Base-by-base conservation (phyloP, 2,329 filamentous ascomycete genomes). In the Penicillium occitanis region DNA sequence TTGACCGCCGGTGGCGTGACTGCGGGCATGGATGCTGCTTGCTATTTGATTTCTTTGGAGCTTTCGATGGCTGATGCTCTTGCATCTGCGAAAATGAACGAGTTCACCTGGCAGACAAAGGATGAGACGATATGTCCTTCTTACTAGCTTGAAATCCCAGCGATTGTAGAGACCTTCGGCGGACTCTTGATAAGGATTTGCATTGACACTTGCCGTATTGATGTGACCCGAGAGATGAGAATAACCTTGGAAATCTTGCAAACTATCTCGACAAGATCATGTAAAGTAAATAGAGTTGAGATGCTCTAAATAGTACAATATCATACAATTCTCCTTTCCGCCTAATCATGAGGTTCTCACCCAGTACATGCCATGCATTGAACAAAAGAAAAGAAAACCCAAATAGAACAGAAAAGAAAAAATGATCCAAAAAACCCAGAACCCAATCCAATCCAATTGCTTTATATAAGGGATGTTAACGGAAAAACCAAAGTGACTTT, bases 201-300 rank as follows among this genome's bases (percentile, higher is more conserved):
- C 48, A 28, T 48, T 25, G 25, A 30, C 13, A 28, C 48, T 28
- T 25, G 19, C 25, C 22, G 22, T 10, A 5, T 51, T 30, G 22
- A 51, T 25, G 5, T 25, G 19, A 48, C 44, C 17, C 44, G 11
- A 53, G 50, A 53, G 1, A 33, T 19, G 28, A 53, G 14, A 53
- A 33, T 30, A 10, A 25, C 25, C 25, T 25, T 25, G 25, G 25
- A 25, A 17, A 42, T 28, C 19, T 33, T 4, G 13, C 25, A 13
- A 33, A 1, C 28, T 35, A 19, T 57, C n/a, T 33, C n/a, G 5
- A 22, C 19, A 25, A 58, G 17, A 40, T 44, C 22, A 10, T 44
- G 25, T 17, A 46, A n/a, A n/a, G n/a, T 19, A 35, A 67, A 69
- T 64, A 70, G 76, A 78, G 76, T 74, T 76, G 75, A 75, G 74